Percentiles rank a stretch among this genome's conserved stretches.
These are phyloP conservation scores for Aquanectria penicillioides DNA, from an alignment of 2,329 filamentous ascomycete genomes.

Conservation along the genomic window DNA sequence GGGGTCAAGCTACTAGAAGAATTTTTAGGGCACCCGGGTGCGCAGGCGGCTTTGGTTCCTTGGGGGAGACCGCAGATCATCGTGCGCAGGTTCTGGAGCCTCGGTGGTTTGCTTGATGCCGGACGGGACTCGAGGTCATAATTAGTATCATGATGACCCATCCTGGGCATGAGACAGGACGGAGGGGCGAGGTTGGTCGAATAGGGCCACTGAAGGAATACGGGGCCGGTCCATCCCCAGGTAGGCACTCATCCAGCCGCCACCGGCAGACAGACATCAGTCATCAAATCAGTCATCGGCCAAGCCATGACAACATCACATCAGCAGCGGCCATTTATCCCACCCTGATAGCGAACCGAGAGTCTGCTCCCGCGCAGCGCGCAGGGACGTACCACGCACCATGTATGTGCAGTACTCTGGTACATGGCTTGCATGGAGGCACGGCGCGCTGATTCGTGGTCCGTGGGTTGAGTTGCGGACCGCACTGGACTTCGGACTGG, in stretches of 20 bases:
- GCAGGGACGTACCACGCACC: background rate
- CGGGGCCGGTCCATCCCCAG: background rate
- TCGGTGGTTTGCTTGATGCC: background rate
- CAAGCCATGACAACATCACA: background rate
- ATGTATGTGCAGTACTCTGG: no score
- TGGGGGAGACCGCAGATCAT: slow-evolving; percentile 10
- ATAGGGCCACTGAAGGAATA: slow-evolving; percentile 11
- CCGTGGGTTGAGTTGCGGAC: background rate
- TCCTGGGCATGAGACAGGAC: background rate
- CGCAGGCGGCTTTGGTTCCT: no score
- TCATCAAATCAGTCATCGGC: background rate
- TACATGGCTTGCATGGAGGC: background rate
- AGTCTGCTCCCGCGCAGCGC: background rate
- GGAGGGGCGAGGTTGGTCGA: slow-evolving; percentile 2
- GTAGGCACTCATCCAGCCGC: background rate
- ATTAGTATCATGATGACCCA: no score
- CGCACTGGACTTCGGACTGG: background rate
- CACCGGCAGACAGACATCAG: background rate
- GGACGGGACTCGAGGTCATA: background rate
- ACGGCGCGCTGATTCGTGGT: background rate
- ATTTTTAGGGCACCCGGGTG: no score
- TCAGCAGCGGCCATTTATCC: background rate
- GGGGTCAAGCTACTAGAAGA: no score
- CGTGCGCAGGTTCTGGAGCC: slow-evolving; percentile 3
- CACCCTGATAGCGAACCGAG: background rate